Conservation (phyloP, 2,329 filamentous ascomycete species). For the Tolypocladium endophyticum region DNA sequence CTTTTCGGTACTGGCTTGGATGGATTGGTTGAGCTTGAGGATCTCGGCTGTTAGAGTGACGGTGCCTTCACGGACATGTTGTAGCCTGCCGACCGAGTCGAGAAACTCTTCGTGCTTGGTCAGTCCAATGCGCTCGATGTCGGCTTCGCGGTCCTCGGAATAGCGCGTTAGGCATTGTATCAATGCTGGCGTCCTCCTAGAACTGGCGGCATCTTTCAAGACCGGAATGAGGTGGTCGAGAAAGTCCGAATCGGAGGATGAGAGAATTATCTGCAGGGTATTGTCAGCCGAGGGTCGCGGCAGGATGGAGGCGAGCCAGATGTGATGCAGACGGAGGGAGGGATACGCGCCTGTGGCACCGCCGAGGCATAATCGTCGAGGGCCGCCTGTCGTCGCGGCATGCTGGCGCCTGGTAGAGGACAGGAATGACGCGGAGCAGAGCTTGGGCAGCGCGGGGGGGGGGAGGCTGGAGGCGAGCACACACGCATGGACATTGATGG, state of each 20-base stretch:
- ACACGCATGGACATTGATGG: neutral
- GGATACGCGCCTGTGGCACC: constrained; percentile 29
- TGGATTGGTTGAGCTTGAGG: constrained; percentile 82
- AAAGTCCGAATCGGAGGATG: constrained; percentile 85
- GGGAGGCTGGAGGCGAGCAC: neutral
- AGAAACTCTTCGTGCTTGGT: constrained; percentile 97
- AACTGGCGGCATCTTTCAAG: constrained; percentile 76
- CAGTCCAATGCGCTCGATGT: constrained; percentile 90
- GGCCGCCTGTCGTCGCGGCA: constrained; percentile 34
- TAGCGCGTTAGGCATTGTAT: constrained; percentile 63
- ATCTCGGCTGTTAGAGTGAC: constrained; percentile 85
- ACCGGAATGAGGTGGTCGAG: constrained; percentile 92
- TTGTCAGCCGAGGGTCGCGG: constrained; percentile 1
- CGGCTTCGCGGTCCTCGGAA: constrained; percentile 73
- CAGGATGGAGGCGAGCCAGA: neutral
- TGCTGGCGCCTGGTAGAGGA: constrained; percentile 11
- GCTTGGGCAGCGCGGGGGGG: neutral
- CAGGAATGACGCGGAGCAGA: neutral
- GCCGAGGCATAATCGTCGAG: constrained; percentile 37
- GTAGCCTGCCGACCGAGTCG: constrained; percentile 84
- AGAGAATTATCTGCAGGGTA: constrained; percentile 67
- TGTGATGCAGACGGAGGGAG: neutral
- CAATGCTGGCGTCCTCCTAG: constrained; percentile 62
- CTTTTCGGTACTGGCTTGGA: constrained; percentile 89
- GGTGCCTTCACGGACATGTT: constrained; percentile 82